Evolutionary conservation across 1,139 yeast genomes (phyloP).

Genomic region (Blastobotrys elegans): DNA sequence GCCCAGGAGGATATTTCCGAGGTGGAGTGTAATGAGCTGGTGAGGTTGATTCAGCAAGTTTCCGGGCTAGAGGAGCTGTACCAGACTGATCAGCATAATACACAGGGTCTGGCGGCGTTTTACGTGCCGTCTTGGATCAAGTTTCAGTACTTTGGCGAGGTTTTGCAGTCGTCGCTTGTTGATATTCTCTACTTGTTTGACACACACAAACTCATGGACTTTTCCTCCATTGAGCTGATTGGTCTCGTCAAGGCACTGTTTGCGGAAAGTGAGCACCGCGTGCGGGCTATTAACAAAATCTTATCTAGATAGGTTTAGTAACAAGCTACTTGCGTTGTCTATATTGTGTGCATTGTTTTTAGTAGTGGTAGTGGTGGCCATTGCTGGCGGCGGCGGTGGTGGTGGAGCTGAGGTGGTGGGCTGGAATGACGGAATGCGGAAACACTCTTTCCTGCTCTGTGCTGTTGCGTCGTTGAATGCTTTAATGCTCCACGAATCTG

Average conservation of each 20-base stretch:
- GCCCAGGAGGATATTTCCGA: constrained; percentile 32
- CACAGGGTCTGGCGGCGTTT: background rate
- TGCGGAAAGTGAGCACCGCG: constrained; percentile 65
- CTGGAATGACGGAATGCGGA: constrained; percentile 8
- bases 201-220: constrained; percentile 69
- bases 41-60: constrained; percentile 26
- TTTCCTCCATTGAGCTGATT: constrained; percentile 61
- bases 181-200: constrained; percentile 68
- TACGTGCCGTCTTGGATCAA: constrained; percentile 38
- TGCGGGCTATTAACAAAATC: constrained; percentile 58
- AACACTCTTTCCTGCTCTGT: constrained; percentile 1
- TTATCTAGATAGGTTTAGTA: constrained; percentile 3
- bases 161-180: constrained; percentile 44
- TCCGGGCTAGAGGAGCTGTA: constrained; percentile 26
- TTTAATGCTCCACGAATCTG: constrained; percentile 17
- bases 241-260: constrained; percentile 58
- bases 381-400: no score
- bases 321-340: background rate
- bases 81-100: constrained; percentile 8
- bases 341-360: background rate
- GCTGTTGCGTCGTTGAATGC: constrained; percentile 14
- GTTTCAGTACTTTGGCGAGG: constrained; percentile 33
- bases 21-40: constrained; percentile 30
- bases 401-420: constrained; percentile 9
- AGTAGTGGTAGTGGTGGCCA: background rate